Evolutionary conservation across 2,329 filamentous ascomycete genomes (phyloP), one percentile per base, ranked within the genome.

Genomic region (Colletotrichum falcatum): DNA sequence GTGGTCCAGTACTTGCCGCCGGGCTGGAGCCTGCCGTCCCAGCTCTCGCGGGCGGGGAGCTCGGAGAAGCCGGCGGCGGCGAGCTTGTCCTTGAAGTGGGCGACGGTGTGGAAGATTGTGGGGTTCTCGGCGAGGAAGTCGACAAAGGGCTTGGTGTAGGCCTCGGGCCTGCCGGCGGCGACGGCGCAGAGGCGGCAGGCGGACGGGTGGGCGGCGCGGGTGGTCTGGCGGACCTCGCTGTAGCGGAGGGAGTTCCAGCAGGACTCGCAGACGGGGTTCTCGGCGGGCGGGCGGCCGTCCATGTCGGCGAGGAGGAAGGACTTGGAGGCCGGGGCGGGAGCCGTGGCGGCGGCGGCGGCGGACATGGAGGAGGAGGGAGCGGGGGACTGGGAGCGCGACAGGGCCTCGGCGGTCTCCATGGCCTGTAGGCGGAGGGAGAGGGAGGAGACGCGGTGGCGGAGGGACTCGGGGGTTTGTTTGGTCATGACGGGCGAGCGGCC

Each of bases 1-100:
- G 91, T 92, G 33, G 91, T 88, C 79, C 91, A 98, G 87, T 98
- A 98, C 81, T 96, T 97, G 62, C 94, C 95, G 67, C 94, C 94
- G 20, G 88, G 85, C 78, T 92, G 83, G 66, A 98, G 84, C 78
- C 92, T 90, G 56, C 83, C 85, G 23, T 84, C 83, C 96, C 96
- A 99, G 70, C 87, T 85, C 72, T 95, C 90, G 58, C 95, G 90
- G 78, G 95, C 89, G 8, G 91, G 91, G n/a, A 95, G 87, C 88
- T 90, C 91, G 71, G 86, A 87, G 81, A 93, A 99, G 54, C 94
- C 95, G 46, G 89, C 85, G 48, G 89, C 86, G 72, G 87, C 85
- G 58, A 98, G 87, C 76, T 94, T 91, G 67, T 86, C 84, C 76
- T 91, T 90, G 79, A 97, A 94, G 75, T 94, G 89, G 68, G 90